Evolutionary conservation across 768 basidiomycete genomes (phyloP).

Genomic region (Phlebiopsis flavidoalba): DNA sequence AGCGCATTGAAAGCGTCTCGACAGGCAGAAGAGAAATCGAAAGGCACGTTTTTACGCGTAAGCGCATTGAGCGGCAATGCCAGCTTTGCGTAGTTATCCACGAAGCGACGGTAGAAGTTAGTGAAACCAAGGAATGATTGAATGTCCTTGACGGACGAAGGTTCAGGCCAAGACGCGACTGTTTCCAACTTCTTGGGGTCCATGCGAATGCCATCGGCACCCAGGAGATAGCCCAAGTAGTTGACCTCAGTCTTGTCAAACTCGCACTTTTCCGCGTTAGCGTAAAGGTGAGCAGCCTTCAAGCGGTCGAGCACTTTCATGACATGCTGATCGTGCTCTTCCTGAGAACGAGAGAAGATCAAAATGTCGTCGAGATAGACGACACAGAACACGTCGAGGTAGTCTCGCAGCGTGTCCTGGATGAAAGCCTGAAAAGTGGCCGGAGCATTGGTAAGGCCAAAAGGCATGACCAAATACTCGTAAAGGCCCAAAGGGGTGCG

Average conservation of each 20-base stretch:
- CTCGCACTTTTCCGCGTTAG: constrained; percentile 28
- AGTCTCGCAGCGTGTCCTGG: constrained; percentile 12
- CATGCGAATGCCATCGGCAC: constrained; percentile 29
- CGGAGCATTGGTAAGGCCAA: constrained; percentile 21
- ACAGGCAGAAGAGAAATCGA: constrained; percentile 13
- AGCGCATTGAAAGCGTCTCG: constrained; percentile 25
- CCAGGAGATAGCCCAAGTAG: constrained; percentile 38
- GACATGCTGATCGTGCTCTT: constrained; percentile 16
- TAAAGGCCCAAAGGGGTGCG: constrained; percentile 31
- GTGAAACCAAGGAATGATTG: constrained; percentile 27
- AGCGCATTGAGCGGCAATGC: constrained; percentile 25
- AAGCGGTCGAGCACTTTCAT: constrained; percentile 20
- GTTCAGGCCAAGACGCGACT: constrained; percentile 26
- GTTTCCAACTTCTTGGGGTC: constrained; percentile 33
- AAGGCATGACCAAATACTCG: constrained; percentile 30
- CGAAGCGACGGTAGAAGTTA: constrained; percentile 29
- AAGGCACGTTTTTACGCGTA: constrained; percentile 22
- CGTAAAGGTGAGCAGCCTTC: constrained; percentile 25
- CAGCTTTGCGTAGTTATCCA: constrained; percentile 28
- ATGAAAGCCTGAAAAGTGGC: constrained; percentile 11
- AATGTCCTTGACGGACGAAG: constrained; percentile 23
- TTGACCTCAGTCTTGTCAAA: constrained; percentile 33
- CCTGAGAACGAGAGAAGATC: constrained; percentile 11
- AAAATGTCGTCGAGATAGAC: constrained; percentile 13
- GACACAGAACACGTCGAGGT: constrained; percentile 9